A percentile compares a stretch with the other conserved stretches of the same genome.
phyloP scores from a whole-genome alignment of 2,329 filamentous ascomycete species.

The Metarhizium rileyi region DNA sequence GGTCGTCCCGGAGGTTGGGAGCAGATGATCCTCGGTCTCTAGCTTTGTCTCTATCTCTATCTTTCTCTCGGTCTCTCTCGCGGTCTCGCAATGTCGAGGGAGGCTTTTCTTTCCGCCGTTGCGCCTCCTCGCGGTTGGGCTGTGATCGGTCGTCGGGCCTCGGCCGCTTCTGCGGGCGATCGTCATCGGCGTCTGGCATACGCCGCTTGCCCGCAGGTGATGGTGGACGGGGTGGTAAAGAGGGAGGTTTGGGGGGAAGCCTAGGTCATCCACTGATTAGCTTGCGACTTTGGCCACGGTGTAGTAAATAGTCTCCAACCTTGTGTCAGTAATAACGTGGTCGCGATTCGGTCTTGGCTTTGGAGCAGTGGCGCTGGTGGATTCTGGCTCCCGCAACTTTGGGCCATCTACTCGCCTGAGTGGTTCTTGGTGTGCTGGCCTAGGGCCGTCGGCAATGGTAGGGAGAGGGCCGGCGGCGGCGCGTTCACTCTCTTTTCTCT shows the following conservation, averaged over 20 bases:
- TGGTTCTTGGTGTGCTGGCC: slow-evolving; percentile 1
- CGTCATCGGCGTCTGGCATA: slow-evolving; percentile 32
- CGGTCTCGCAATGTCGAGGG: slow-evolving; percentile 1
- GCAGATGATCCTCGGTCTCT: slow-evolving; percentile 18
- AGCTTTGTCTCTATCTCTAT: slow-evolving; percentile 5
- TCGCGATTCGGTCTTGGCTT: slow-evolving; percentile 7
- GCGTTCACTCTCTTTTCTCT: slow-evolving; percentile 23
- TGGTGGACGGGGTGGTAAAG: slow-evolving; percentile 25
- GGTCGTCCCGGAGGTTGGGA: slow-evolving; percentile 17
- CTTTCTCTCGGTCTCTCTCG: slow-evolving; percentile 3
- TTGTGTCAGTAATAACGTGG: slow-evolving; percentile 5
- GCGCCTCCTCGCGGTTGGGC: slow-evolving; percentile 23
- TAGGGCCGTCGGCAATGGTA: not conserved
- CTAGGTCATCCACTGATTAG: slow-evolving; percentile 12
- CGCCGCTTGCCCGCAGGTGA: slow-evolving; percentile 40
- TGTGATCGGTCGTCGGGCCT: slow-evolving; percentile 28
- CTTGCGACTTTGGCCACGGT: not conserved
- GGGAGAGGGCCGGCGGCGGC: slow-evolving; percentile 14
- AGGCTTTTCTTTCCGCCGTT: slow-evolving; percentile 19
- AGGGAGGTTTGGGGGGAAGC: slow-evolving; percentile 27
- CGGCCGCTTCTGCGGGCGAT: slow-evolving; percentile 36
- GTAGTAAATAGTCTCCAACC: slow-evolving; percentile 5
- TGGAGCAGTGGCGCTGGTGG: not conserved
- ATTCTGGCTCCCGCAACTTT: slow-evolving; percentile 6
- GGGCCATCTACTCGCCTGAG: slow-evolving; percentile 8